Evolutionary conservation across 2,329 filamentous ascomycete species (phyloP).

Genomic region (Aspergillus ustus): DNA sequence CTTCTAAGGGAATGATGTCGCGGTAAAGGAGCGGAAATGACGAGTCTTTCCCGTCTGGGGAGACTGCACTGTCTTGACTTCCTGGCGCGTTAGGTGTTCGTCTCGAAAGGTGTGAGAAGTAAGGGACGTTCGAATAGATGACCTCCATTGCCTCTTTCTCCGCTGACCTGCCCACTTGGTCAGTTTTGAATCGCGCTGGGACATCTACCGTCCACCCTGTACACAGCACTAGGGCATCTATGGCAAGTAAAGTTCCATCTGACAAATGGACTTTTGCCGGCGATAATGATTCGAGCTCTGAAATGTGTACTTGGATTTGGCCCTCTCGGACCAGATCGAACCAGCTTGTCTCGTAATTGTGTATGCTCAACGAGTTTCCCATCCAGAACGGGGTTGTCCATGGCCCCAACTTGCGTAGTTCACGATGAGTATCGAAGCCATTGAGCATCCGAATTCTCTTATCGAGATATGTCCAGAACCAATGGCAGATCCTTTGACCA

Average conservation of each 20-base stretch:
- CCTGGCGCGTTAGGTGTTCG: neutral
- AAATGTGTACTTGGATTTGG: conserved; percentile 55
- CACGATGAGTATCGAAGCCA: conserved; percentile 43
- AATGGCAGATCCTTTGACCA: neutral
- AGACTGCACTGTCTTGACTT: neutral
- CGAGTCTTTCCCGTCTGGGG: neutral
- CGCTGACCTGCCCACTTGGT: neutral
- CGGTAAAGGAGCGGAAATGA: neutral
- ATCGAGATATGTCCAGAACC: conserved; percentile 57
- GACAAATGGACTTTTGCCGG: conserved; percentile 50
- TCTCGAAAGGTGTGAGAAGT: neutral
- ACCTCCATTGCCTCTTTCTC: neutral
- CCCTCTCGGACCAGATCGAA: conserved; percentile 57
- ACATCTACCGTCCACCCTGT: conserved; percentile 54
- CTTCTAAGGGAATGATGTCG: conserved; percentile 1
- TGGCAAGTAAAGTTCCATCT: conserved; percentile 45
- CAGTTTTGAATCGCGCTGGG: neutral
- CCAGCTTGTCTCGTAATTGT: conserved; percentile 60
- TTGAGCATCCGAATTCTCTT: conserved; percentile 50
- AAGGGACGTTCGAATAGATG: neutral
- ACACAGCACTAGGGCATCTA: conserved; percentile 56
- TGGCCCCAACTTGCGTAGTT: conserved; percentile 43
- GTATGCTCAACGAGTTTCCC: conserved; percentile 58
- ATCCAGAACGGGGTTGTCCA: conserved; percentile 52
- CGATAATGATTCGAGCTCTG: conserved; percentile 54